Percentiles rank a stretch among this genome's conserved stretches.
Evolutionary conservation across 371 early-diverging fungal species (phyloP).

Genomic region (Lichtheimia corymbifera): DNA sequence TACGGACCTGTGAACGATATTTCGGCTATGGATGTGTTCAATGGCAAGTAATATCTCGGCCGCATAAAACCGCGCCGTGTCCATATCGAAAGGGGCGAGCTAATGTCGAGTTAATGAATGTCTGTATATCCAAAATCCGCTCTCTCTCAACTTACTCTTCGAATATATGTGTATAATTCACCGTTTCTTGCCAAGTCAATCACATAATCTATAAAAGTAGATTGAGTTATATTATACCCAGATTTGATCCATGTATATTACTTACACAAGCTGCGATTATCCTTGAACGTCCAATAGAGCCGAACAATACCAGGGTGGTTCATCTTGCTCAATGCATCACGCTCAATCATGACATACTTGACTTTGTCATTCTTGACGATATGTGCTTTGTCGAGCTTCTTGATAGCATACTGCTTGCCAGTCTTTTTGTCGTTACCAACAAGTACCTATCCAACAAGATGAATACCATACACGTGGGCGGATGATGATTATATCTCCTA

Average conservation of each 20-base stretch:
- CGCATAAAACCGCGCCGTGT: slow-evolving; percentile 79
- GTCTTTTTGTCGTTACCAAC: slow-evolving; percentile 69
- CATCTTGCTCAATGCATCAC: slow-evolving; percentile 81
- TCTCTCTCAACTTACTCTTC: slow-evolving; percentile 44
- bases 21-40: slow-evolving; percentile 80
- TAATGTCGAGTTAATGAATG: slow-evolving; percentile 18
- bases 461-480: neutral
- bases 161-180: slow-evolving; percentile 82
- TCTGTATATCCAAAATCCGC: too few relatives aligned
- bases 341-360: slow-evolving; percentile 94
- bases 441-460: slow-evolving; percentile 53
- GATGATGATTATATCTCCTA: slow-evolving; percentile 34
- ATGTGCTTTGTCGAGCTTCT: slow-evolving; percentile 92
- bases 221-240: neutral
- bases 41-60: slow-evolving; percentile 88
- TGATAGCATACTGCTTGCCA: slow-evolving; percentile 82
- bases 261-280: slow-evolving; percentile 82
- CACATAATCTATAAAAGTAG: slow-evolving; percentile 68
- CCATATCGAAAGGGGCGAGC: slow-evolving; percentile 71
- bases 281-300: slow-evolving; percentile 95
- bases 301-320: slow-evolving; percentile 89
- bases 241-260: neutral
- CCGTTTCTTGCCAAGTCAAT: slow-evolving; percentile 90
- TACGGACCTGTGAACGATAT: slow-evolving; percentile 83
- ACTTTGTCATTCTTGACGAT: slow-evolving; percentile 92